Base-by-base conservation (phyloP, 2,329 filamentous ascomycete genomes). In the Coccinonectria pachysandricola region DNA sequence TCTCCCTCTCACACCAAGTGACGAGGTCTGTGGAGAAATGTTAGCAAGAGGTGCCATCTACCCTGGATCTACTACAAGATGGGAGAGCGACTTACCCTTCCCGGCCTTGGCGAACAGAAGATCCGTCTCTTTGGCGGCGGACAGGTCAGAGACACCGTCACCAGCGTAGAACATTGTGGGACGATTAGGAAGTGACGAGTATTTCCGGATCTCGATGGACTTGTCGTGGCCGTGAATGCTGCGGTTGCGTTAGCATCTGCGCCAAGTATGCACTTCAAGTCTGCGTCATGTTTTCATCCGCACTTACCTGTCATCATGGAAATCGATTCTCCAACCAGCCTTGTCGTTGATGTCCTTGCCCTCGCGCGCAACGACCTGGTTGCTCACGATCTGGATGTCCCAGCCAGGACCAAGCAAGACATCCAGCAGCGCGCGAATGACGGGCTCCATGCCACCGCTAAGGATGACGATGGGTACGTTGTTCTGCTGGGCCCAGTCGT, bases 211-310 rank as follows among this genome's bases (percentile, higher is more conserved):
- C 52, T 91, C 84, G 28, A 88, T 65, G 14, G 79, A 87, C 71
- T 98, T 98, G 67, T 98, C 88, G 52, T 98, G 91, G n/a, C 91
- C 91, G 46, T 92, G 92, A 32, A 77, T 69, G 49, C 80, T 83
- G 36, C 32, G 7, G 7, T 28, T 12, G 15, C 13, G 22, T 43
- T 24, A 42, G 29, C 23, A 19, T 10, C 11, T 15, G 3, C 22
- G n/a, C n/a, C n/a, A n/a, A n/a, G n/a, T n/a, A n/a, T n/a, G n/a
- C n/a, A n/a, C n/a, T n/a, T n/a, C n/a, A n/a, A n/a, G n/a, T n/a
- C n/a, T n/a, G n/a, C n/a, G n/a, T n/a, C n/a, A n/a, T n/a, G n/a
- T n/a, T n/a, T n/a, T n/a, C n/a, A n/a, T n/a, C 17, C 7, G 8
- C 4, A 21, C 56, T 49, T 49, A 78, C 74, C 74, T 85, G 35